A percentile compares a stretch with the other conserved stretches of the same genome.
Conservation (phyloP, 2,329 filamentous ascomycete species). For the Madurella fahalii region DNA sequence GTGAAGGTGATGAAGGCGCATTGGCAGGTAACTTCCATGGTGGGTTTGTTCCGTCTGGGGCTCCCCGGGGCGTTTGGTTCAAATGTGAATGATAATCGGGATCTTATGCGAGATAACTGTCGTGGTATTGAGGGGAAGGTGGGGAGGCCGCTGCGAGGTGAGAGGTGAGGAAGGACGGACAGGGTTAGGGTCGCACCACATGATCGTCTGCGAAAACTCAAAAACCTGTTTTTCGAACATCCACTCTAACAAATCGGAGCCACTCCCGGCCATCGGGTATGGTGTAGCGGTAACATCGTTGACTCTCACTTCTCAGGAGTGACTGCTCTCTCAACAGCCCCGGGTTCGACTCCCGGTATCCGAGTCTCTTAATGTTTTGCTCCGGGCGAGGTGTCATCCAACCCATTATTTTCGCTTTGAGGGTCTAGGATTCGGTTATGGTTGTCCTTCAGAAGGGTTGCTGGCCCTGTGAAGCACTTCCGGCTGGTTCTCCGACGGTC, state of each 20-base stretch:
- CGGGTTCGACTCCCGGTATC: constrained; percentile 21
- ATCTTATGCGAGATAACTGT: no score
- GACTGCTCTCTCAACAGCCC: constrained; percentile 18
- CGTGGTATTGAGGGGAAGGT: no score
- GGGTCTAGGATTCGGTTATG: no score
- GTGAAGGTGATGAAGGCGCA: constrained; percentile 32
- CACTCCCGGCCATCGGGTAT: constrained; percentile 16
- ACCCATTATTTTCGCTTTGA: background rate
- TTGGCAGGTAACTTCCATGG: constrained; percentile 30
- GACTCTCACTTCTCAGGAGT: constrained; percentile 17
- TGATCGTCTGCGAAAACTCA: background rate
- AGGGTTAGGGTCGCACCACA: background rate
- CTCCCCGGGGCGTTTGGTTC: no score
- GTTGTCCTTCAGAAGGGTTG: no score
- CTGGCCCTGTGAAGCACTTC: no score
- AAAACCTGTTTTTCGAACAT: background rate
- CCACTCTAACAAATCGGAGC: background rate
- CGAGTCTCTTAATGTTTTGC: constrained; percentile 10
- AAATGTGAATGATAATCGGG: no score
- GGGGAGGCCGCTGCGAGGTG: no score
- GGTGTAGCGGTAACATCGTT: constrained; percentile 20
- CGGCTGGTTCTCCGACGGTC: no score
- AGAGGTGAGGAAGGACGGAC: background rate
- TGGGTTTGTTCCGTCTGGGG: no score
- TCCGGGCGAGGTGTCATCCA: no score